Evolutionary conservation across 345 rosid genomes (phyloP), one percentile per base, ranked within the genome.

Genomic region (Hibiscus mutabilis): DNA sequence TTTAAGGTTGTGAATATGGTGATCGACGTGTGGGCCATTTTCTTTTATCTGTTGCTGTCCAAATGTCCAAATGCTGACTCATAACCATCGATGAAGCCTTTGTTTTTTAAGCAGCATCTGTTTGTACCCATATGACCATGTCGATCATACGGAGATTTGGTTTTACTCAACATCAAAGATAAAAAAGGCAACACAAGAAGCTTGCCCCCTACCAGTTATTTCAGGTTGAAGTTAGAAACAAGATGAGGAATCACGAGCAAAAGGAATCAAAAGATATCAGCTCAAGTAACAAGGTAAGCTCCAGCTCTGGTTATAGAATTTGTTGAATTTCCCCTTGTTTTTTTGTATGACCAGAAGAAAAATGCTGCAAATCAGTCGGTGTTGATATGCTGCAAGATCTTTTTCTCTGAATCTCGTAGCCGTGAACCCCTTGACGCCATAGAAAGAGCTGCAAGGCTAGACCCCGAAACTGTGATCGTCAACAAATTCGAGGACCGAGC

Each of bases 311-410:
- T 40, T 9, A 40, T 40, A 12, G 44, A 40, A 0, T 40, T 40
- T 40, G 16, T 46, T 46, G 7, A 46, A 46, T 9, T 35, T 21
- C 15, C 11, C 31, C 24, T 3, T 4, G n/a, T n/a, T n/a, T 53
- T 35, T 37, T 68, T 10, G 44, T 40, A 40, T 21, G 35, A 81
- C 74, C 77, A 80, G 46, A 73, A 66, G 44, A 80, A 79, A 69
- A 77, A 70, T 49, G 37, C 27, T 56, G 77, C 71, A 69, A 70
- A 79, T 56, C 71, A 73, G 2, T 83, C 82, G 49, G 53, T 71
- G 72, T 74, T 87, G 27, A 74, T 86, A 19, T 88, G 92, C 78
- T 82, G 92, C 83, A 84, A 84, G 84, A 35, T 88, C 55, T 88
- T 47, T 84, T 75, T 86, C 64, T 88, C 92, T 0, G 92, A 88